phyloP scores from a whole-genome alignment of 2,329 filamentous ascomycete species.

The Trichoderma arundinaceum region DNA sequence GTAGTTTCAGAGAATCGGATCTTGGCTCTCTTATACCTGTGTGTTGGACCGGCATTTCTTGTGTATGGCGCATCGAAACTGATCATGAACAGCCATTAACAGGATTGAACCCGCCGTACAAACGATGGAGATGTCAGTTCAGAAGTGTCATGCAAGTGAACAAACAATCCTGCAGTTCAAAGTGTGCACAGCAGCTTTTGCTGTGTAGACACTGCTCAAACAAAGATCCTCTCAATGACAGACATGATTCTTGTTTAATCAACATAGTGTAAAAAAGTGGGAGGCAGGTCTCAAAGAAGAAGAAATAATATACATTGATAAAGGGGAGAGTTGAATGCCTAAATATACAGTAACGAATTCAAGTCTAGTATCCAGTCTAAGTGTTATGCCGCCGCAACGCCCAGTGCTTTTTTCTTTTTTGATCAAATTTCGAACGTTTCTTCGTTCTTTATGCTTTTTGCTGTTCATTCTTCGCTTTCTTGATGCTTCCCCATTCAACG shows the following conservation, averaged over 20 bases:
- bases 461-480: slow-evolving; percentile 49
- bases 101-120: no score
- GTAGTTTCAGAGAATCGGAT: not conserved
- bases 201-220: no score
- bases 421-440: not conserved
- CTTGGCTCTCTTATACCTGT: not conserved
- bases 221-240: no score
- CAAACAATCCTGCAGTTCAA: no score
- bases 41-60: not conserved
- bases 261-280: no score
- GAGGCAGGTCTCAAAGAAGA: no score
- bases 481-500: slow-evolving; percentile 72
- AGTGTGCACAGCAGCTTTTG: no score
- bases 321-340: not conserved
- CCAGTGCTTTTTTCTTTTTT: not conserved
- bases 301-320: not conserved
- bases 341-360: not conserved
- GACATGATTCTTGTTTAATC: no score
- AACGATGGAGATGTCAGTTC: no score
- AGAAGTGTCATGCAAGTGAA: no score
- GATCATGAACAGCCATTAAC: no score
- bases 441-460: not conserved
- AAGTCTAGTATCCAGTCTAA: not conserved
- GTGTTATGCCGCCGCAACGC: slow-evolving; percentile 10
- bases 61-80: not conserved